Evolutionary conservation across 2,329 filamentous ascomycete species (phyloP).

Genomic region (Fusarium sp.): DNA sequence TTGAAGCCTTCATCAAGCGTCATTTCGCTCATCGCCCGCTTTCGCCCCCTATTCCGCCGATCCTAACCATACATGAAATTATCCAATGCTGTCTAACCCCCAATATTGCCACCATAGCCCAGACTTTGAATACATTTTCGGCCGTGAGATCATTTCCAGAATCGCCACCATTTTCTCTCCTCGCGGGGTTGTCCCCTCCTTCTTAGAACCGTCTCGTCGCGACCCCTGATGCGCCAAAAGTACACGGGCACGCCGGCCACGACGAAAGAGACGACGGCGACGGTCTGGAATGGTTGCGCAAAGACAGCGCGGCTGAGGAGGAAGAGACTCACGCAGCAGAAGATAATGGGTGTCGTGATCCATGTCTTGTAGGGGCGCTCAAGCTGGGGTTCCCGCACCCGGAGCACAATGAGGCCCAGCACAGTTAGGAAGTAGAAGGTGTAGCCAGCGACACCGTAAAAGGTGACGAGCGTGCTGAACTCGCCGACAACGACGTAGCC

Average conservation of each 20-base stretch:
- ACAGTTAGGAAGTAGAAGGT: conserved; percentile 98
- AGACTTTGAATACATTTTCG: not conserved
- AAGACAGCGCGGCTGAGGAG: conserved; percentile 91
- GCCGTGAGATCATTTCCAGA: conserved; percentile 66
- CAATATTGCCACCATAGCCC: not conserved
- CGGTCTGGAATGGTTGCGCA: conserved; percentile 89
- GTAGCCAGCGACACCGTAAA: conserved; percentile 97
- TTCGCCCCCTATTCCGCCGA: conserved; percentile 5
- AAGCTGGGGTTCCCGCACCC: conserved; percentile 88
- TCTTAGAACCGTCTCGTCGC: conserved; percentile 67
- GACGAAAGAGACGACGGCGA: conserved; percentile 90
- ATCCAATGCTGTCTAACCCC: not conserved
- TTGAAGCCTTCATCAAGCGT: conserved; percentile 14
- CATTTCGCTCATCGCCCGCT: not conserved
- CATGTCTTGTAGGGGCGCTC: conserved; percentile 95
- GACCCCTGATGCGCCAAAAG: conserved; percentile 84
- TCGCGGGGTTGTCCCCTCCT: conserved; percentile 51
- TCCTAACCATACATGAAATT: conserved; percentile 14
- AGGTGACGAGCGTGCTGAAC: conserved; percentile 92
- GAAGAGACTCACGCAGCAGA: conserved; percentile 97
- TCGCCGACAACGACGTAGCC: conserved; percentile 89
- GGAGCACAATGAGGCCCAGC: conserved; percentile 89
- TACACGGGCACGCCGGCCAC: conserved; percentile 88
- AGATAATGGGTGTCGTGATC: conserved; percentile 97
- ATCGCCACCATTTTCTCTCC: conserved; percentile 69